Evolutionary conservation across 176 grass and related monocot species (phyloP), one percentile per base, ranked within the genome.

Genomic region (Eleusine indica): DNA sequence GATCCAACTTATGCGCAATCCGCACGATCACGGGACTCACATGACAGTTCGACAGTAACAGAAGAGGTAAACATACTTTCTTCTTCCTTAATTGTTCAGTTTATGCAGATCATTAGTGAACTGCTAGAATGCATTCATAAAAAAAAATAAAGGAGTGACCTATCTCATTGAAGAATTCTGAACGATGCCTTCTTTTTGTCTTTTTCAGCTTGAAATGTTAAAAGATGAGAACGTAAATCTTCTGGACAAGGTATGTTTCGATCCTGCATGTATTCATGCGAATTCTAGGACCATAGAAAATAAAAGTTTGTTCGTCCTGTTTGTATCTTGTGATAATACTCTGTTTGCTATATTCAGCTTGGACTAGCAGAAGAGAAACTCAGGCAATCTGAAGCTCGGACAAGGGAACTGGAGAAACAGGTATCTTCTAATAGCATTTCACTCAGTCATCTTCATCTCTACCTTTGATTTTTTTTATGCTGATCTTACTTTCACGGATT

Each of bases 211-310:
- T 84, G 96, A 98, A 88, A 90, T 96, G 88, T 65, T 98, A 68
- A 92, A 98, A 92, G 96, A 98, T 75, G 96, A 98, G 85, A 96
- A 98, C 63, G 91, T 94, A 44, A 94, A 79, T 80, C 93, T 98
- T 81, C 82, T 93, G 80, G 89, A 94, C 77, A 95, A 92, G 93
- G 96, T 98, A 29, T 25, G 75, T 39, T 66, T 37, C 21, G 39
- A 21, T 73, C 71, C 63, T 87, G 16, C 19, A 47, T 80, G 22
- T 54, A 82, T 54, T 86, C 16, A 75, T 66, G 74, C 25, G 35
- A 69, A 84, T 82, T 82, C 18, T 6, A 30, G 67, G 40, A 56
- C 68, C 68, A 73, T 14, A 7, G 57, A 18, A 58, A 73, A 15
- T 13, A 70, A 1, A 51, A 72, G 16, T 48, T 40, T 41, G 6